Base-by-base conservation (phyloP, 345 rosid genomes). In the Raphanus sativus region DNA sequence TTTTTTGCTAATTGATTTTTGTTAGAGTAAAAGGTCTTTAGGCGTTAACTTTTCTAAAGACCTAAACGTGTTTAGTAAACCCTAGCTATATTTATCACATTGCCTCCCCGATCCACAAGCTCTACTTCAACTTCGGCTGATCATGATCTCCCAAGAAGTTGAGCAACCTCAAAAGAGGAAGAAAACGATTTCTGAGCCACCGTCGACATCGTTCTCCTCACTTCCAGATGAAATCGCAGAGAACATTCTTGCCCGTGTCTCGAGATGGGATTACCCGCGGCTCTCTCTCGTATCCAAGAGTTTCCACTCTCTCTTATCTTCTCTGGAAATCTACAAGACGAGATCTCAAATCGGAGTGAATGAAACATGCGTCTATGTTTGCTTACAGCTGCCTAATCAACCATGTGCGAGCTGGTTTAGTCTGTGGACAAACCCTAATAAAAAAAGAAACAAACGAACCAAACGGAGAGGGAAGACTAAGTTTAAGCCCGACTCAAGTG, bases 271-370 rank as follows among this genome's bases (percentile, higher is more conserved):
- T 60, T 85, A 85, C 77, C 92, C 92, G 8, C 36, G 34, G 2
- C 97, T 92, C 71, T 82, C 86, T 26, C 76, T 81, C 1, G 91
- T 92, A 79, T 90, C 92, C 30, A 89, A 80, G 48, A 52, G 85
- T 10, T 77, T 90, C 70, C 86, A 40, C n/a, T 75, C 88, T 17
- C 69, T 85, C 67, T 38, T 90, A 70, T 83, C 86, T 8, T 3
- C 61, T 21, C 11, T 3, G 4, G 28, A 55, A 8, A 24, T 55
- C 5, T 55, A 42, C 12, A 17, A 21, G 28, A 55, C 28, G 11
- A 28, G 60, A 55, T 55, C 60, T 24, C 62, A 24, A 9, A 24
- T 56, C 3, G 62, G 62, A 56, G 13, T 11, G n/a, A 56, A 0
- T 4, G 62, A 56, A 56, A 9, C 30, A 24, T 56, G 30, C 62